Evolutionary conservation across 768 basidiomycete species (phyloP).

Genomic region (Kwoniella mangroviensis): DNA sequence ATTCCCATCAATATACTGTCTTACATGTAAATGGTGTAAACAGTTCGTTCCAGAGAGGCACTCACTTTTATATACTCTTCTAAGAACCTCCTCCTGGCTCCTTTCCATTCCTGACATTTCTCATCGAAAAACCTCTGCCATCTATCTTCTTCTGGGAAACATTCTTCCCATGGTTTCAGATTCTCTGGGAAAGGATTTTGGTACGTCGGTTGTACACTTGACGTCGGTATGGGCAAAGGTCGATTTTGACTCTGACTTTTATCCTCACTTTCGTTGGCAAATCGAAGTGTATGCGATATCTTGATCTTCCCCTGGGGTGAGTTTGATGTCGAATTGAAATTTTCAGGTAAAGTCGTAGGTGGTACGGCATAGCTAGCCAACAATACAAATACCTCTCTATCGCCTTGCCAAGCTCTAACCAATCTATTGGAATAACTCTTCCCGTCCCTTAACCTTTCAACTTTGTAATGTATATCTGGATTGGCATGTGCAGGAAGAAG

Average conservation of each 20-base stretch:
- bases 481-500: constrained; percentile 43
- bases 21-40: too few relatives aligned
- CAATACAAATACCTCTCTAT: constrained; percentile 52
- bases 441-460: constrained; percentile 55
- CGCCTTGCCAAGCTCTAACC: constrained; percentile 53
- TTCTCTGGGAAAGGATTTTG: constrained; percentile 37
- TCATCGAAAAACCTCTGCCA: constrained; percentile 43
- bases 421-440: constrained; percentile 45
- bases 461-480: constrained; percentile 48
- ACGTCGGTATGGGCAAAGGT: background rate
- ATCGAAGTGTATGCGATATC: constrained; percentile 38
- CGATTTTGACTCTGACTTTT: constrained; percentile 6
- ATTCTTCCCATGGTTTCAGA: constrained; percentile 46
- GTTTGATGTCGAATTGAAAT: background rate
- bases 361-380: constrained; percentile 49
- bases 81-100: constrained; percentile 28
- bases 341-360: constrained; percentile 16
- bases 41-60: too few relatives aligned
- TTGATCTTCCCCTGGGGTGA: background rate
- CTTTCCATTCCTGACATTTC: constrained; percentile 20
- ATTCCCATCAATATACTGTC: constrained; percentile 6
- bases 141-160: constrained; percentile 49
- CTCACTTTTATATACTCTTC: constrained; percentile 52
- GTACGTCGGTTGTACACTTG: constrained; percentile 23
- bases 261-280: constrained; percentile 10